Conservation (phyloP, 257 asterid species). For the Salvia rosmarinus region DNA sequence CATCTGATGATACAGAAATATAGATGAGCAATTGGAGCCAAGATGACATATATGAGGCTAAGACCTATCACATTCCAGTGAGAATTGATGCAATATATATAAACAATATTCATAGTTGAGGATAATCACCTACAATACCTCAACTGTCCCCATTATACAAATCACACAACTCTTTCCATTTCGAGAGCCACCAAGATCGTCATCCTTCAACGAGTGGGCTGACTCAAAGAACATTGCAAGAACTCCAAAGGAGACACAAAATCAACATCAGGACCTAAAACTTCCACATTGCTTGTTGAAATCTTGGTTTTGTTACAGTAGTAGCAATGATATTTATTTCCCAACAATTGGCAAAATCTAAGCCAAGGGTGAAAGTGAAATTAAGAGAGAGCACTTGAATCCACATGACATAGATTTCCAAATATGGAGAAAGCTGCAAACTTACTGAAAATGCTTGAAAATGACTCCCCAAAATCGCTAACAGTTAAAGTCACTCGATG, state of each 20-base stretch:
- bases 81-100: neutral
- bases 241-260: neutral
- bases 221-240: neutral
- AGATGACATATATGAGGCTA: neutral
- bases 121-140: neutral
- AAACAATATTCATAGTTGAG: neutral
- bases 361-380: neutral
- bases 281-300: neutral
- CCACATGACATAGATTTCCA: neutral
- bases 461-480: neutral
- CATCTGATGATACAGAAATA: neutral
- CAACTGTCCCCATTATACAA: neutral
- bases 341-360: neutral
- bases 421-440: neutral
- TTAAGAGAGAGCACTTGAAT: neutral
- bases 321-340: no score
- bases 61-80: no score
- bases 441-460: neutral
- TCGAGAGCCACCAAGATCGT: neutral
- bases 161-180: neutral
- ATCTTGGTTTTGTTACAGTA: neutral
- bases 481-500: neutral
- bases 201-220: neutral
- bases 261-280: conserved; percentile 3
- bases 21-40: neutral